Percentiles rank a stretch among this genome's conserved stretches.
These are phyloP conservation scores for Psilocybe sp. DNA, from an alignment of 768 basidiomycete species.

Conservation along the genomic window DNA sequence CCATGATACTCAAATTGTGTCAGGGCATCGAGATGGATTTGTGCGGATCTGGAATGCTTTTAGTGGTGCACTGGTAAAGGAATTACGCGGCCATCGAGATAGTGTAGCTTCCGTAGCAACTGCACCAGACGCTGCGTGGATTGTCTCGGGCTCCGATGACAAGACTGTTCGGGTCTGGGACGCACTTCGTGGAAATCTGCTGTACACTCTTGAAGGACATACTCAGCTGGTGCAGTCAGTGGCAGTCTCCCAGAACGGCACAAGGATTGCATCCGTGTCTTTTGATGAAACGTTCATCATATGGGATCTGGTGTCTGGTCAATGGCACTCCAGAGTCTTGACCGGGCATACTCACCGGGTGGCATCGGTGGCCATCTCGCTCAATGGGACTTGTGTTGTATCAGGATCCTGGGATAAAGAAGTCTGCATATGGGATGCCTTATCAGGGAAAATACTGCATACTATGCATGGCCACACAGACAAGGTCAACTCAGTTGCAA, in stretches of 20 bases:
- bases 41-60: too few relatives aligned
- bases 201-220: too few relatives aligned
- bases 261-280: conserved; percentile 1
- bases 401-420: conserved; percentile 1
- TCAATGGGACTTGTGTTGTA: conserved; percentile 7
- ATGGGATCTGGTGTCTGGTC: conserved; percentile 1
- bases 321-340: background rate
- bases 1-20: too few relatives aligned
- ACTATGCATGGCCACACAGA: conserved; percentile 3
- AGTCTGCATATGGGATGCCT: background rate
- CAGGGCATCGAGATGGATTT: too few relatives aligned
- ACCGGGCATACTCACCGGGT: background rate
- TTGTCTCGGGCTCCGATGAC: too few relatives aligned
- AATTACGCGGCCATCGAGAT: too few relatives aligned
- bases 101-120: too few relatives aligned
- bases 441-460: background rate
- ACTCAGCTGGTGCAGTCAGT: background rate
- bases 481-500: conserved; percentile 14
- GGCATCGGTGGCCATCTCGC: conserved; percentile 1
- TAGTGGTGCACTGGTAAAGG: too few relatives aligned
- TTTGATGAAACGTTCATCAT: background rate
- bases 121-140: too few relatives aligned
- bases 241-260: conserved; percentile 5
- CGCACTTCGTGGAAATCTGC: too few relatives aligned
- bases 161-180: too few relatives aligned